Percentiles rank a stretch among this genome's conserved stretches.
Conservation (phyloP, 2,329 filamentous ascomycete species). For the Phaeophleospora eucalypticola region DNA sequence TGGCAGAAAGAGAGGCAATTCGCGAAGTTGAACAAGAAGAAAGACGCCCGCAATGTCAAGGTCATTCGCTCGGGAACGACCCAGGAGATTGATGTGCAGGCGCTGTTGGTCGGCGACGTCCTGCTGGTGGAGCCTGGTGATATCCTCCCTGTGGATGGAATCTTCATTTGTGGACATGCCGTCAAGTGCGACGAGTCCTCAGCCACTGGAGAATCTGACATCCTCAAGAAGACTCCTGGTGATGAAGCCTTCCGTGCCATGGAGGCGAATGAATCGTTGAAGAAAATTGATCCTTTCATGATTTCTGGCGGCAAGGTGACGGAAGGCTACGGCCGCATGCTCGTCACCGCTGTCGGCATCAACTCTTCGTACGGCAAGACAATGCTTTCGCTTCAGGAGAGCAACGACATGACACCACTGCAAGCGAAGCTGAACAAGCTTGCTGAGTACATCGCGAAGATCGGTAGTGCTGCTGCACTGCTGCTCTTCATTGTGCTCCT, state of each 20-base stretch:
- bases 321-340: constrained; percentile 69
- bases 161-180: constrained; percentile 64
- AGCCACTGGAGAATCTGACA: constrained; percentile 70
- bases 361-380: constrained; percentile 74
- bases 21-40: constrained; percentile 74
- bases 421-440: constrained; percentile 74
- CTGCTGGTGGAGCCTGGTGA: constrained; percentile 70
- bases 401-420: constrained; percentile 71
- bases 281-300: constrained; percentile 77
- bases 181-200: constrained; percentile 71
- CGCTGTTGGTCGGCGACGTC: constrained; percentile 70
- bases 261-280: constrained; percentile 56
- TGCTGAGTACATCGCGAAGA: constrained; percentile 75
- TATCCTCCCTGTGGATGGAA: constrained; percentile 67
- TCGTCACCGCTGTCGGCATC: constrained; percentile 70
- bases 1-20: constrained; percentile 81
- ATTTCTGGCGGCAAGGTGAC: constrained; percentile 79
- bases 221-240: constrained; percentile 63
- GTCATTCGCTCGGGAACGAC: constrained; percentile 71
- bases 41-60: constrained; percentile 70
- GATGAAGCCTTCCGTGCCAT: constrained; percentile 64
- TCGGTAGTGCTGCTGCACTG: constrained; percentile 71
- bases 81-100: constrained; percentile 64
- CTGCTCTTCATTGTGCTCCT: constrained; percentile 79
- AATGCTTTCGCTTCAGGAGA: constrained; percentile 72